phyloP scores from a whole-genome alignment of 176 grass and related monocot species.

The Ensete glaucum region DNA sequence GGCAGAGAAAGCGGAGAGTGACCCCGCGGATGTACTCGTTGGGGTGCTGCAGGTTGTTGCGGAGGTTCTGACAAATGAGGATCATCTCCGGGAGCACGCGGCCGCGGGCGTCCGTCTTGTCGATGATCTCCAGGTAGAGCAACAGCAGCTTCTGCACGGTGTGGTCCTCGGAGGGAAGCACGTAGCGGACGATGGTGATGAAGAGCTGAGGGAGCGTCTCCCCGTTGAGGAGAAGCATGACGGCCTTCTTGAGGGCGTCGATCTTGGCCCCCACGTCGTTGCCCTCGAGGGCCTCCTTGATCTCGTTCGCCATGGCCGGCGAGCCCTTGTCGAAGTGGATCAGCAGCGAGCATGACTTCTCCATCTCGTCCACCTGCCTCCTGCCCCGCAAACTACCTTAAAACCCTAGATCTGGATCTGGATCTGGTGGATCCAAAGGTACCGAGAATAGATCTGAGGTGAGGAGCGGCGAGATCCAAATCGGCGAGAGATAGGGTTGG shows the following conservation, averaged over 20 bases:
- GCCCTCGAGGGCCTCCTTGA: constrained; percentile 16
- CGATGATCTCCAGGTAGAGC: constrained; percentile 18
- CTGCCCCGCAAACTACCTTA: not conserved
- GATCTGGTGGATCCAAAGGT: not conserved
- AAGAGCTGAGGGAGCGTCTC: constrained; percentile 9
- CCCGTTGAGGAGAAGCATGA: constrained; percentile 20
- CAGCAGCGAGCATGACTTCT: constrained; percentile 17
- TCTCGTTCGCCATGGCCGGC: constrained; percentile 12
- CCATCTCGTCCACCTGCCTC: not conserved
- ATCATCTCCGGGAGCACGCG: constrained; percentile 74
- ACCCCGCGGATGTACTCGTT: constrained; percentile 82
- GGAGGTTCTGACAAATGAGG: constrained; percentile 80
- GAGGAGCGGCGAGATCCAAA: no score
- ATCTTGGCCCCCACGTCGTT: constrained; percentile 11
- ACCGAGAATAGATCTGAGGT: no score
- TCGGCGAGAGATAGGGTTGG: no score
- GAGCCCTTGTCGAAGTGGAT: constrained; percentile 14
- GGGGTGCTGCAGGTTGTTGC: constrained; percentile 64
- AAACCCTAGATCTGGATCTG: not conserved
- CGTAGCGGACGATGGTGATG: constrained; percentile 18
- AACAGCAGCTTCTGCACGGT: constrained; percentile 10
- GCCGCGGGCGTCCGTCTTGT: constrained; percentile 23
- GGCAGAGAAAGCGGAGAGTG: constrained; percentile 58
- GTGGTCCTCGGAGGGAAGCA: constrained; percentile 17
- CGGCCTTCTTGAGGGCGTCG: constrained; percentile 13